These are phyloP conservation scores for Brettanomyces bruxellensis DNA, from an alignment of 805 yeast species.

Conservation along the genomic window DNA sequence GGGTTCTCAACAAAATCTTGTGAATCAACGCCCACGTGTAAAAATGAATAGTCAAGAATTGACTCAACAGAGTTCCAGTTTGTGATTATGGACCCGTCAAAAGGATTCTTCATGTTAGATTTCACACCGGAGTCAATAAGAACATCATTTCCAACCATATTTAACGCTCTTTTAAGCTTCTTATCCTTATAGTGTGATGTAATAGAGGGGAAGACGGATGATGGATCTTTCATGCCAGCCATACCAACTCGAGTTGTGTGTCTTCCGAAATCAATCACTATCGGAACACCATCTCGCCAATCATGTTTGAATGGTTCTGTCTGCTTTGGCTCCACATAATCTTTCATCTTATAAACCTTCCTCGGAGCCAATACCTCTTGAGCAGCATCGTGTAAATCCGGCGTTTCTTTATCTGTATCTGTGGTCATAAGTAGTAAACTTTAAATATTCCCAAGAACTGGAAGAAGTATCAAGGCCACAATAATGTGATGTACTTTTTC, in stretches of 20 bases:
- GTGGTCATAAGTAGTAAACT: too few relatives aligned
- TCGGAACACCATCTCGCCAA: constrained; percentile 54
- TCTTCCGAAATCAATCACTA: constrained; percentile 84
- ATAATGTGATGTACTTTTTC: too few relatives aligned
- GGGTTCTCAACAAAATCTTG: constrained; percentile 62
- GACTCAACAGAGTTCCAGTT: constrained; percentile 90
- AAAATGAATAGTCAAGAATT: constrained; percentile 75
- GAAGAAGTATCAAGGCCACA: too few relatives aligned
- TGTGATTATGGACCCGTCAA: constrained; percentile 76
- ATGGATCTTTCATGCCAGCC: constrained; percentile 36
- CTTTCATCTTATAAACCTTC: constrained; percentile 32
- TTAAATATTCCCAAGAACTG: too few relatives aligned
- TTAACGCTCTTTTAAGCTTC: constrained; percentile 47
- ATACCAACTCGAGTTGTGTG: constrained; percentile 52
- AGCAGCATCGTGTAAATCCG: neutral
- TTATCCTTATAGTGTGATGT: constrained; percentile 76
- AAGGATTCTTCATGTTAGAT: constrained; percentile 67
- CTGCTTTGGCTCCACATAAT: constrained; percentile 26
- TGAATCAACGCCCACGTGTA: constrained; percentile 61
- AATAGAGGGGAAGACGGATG: constrained; percentile 58
- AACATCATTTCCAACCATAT: constrained; percentile 78
- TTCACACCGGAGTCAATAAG: constrained; percentile 61
- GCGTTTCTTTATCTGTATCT: neutral
- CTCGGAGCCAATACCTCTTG: constrained; percentile 31
- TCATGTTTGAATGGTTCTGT: constrained; percentile 39